Percentiles rank a stretch among this genome's conserved stretches.
Evolutionary conservation across 305 asterid species (phyloP).

Genomic region (Fraxinus dipetala): DNA sequence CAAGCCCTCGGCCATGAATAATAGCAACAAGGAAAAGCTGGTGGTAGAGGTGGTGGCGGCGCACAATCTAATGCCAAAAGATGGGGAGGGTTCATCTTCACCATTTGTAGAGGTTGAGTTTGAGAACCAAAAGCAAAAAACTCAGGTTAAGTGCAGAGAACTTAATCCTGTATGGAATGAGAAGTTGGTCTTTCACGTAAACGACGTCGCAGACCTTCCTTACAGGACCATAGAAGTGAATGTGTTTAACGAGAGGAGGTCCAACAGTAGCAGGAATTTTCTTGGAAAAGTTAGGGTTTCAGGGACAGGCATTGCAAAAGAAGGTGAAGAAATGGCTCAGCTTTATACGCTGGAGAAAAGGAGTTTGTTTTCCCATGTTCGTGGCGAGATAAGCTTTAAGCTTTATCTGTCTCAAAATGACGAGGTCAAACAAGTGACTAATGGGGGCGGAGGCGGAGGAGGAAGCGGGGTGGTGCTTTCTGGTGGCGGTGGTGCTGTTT

Average conservation of each 20-base stretch:
- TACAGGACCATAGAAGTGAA: constrained; percentile 73
- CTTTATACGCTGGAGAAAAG: constrained; percentile 74
- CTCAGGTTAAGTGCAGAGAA: constrained; percentile 69
- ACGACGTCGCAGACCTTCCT: constrained; percentile 74
- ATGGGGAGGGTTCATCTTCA: constrained; percentile 89
- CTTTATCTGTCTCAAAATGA: constrained; percentile 60
- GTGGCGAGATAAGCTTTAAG: constrained; percentile 76
- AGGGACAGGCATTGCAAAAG: constrained; percentile 51
- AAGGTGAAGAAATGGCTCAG: constrained; percentile 62
- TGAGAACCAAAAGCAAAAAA: constrained; percentile 56
- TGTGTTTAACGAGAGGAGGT: constrained; percentile 71
- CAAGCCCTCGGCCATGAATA: constrained; percentile 33
- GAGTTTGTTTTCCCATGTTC: constrained; percentile 74
- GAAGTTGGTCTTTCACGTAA: constrained; percentile 67
- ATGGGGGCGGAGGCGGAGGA: not conserved
- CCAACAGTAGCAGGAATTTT: constrained; percentile 67
- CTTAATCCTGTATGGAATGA: constrained; percentile 87
- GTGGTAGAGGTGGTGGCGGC: constrained; percentile 91
- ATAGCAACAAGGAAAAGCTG: constrained; percentile 56
- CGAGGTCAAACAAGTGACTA: constrained; percentile 57
- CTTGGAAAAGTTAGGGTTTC: constrained; percentile 71
- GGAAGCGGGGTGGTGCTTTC: constrained; percentile 12
- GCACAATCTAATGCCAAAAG: constrained; percentile 87
- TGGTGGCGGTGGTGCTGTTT: constrained; percentile 10
- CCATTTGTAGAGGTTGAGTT: constrained; percentile 86